phyloP scores from a whole-genome alignment of 106 monocot species.

The Alisma plantagoaquatica region DNA sequence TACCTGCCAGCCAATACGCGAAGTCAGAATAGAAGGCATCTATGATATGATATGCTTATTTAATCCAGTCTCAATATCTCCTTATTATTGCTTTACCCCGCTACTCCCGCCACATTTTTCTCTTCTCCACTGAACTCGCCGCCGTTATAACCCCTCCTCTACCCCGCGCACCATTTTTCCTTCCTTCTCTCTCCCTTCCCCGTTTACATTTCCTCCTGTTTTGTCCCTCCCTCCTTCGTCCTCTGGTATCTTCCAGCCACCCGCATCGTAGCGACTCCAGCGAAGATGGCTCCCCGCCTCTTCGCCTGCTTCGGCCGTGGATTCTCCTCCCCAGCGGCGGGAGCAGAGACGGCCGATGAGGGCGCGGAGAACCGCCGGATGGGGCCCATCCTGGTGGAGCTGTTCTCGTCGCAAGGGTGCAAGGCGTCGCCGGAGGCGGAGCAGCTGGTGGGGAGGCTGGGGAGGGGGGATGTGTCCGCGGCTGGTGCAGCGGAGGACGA shows the following conservation, averaged over 20 bases:
- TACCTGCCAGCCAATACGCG: too few species aligned
- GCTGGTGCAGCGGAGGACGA: slow-evolving; percentile 12
- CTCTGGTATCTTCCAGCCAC: too few species aligned
- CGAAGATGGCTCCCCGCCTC: slow-evolving; percentile 51
- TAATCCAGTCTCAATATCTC: too few species aligned
- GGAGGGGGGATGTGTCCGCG: slow-evolving; percentile 26
- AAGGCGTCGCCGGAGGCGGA: slow-evolving; percentile 81
- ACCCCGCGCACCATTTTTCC: too few species aligned
- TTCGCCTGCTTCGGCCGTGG: slow-evolving; percentile 72
- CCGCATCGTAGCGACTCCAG: too few species aligned
- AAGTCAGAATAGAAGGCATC: too few species aligned
- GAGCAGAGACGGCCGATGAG: slow-evolving; percentile 22
- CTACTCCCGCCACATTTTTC: slow-evolving; percentile 21
- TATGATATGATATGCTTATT: too few species aligned
- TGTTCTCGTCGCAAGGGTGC: slow-evolving; percentile 95
- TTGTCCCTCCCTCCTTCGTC: too few species aligned
- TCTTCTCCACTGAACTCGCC: neutral
- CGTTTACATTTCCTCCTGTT: too few species aligned
- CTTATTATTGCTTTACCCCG: too few species aligned
- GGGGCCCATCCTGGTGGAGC: slow-evolving; percentile 66
- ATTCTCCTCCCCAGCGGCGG: slow-evolving; percentile 5
- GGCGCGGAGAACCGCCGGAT: slow-evolving; percentile 30
- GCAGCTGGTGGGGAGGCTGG: slow-evolving; percentile 41
- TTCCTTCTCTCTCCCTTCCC: too few species aligned
- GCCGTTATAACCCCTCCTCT: too few species aligned